phyloP scores from a whole-genome alignment of 306 rosid species.

The Vicia faba region DNA sequence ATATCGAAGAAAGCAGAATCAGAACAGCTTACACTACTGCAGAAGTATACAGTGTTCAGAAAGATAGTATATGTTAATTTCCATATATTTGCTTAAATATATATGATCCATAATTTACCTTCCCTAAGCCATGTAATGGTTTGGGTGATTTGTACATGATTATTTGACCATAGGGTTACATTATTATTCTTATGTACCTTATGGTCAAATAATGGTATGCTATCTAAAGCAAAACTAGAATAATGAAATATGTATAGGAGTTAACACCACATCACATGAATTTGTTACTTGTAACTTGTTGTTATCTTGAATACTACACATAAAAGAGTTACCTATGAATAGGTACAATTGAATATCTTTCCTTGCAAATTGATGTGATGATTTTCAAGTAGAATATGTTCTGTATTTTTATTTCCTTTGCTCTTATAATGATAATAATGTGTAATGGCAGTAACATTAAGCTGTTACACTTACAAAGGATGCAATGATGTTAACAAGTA shows the following conservation, averaged over 20 bases:
- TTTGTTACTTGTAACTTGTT: neutral
- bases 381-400: neutral
- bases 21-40: constrained; percentile 31
- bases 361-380: constrained; percentile 6
- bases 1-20: constrained; percentile 29
- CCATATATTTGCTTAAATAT: constrained; percentile 18
- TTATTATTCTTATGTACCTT: constrained; percentile 11
- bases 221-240: constrained; percentile 41
- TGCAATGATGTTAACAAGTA: neutral
- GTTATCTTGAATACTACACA: constrained; percentile 13
- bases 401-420: neutral
- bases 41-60: constrained; percentile 14
- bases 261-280: constrained; percentile 17
- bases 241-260: constrained; percentile 40
- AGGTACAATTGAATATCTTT: neutral
- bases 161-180: constrained; percentile 21
- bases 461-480: neutral
- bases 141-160: constrained; percentile 48
- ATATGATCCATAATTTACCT: constrained; percentile 38
- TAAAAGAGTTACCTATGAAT: constrained; percentile 14
- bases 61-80: constrained; percentile 31
- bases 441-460: neutral
- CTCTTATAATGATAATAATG: neutral
- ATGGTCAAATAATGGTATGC: constrained; percentile 33
- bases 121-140: constrained; percentile 38